phyloP scores from a whole-genome alignment of 768 basidiomycete genomes.

The Podaxis pistillaris region DNA sequence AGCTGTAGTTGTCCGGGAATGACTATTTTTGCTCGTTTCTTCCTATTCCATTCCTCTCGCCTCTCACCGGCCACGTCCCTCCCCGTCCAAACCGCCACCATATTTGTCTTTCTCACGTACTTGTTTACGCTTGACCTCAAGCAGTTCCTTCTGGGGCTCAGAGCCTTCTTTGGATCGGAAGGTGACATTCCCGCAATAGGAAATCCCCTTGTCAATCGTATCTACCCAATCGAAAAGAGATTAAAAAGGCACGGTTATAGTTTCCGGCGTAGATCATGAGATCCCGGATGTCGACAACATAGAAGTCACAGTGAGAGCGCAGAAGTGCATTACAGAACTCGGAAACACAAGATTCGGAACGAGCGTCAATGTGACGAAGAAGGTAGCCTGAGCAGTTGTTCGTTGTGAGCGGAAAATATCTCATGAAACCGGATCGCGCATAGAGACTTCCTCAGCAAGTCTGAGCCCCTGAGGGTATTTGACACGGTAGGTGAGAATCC shows the following conservation, averaged over 20 bases:
- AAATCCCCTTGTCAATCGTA: background rate
- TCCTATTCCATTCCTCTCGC: too few relatives aligned
- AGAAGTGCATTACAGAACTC: background rate
- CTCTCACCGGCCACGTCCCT: too few relatives aligned
- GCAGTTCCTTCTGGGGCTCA: too few relatives aligned
- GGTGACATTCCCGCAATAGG: too few relatives aligned
- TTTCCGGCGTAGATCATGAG: background rate
- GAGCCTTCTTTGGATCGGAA: too few relatives aligned
- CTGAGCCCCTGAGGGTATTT: background rate
- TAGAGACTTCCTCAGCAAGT: background rate
- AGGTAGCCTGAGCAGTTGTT: background rate
- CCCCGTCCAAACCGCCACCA: too few relatives aligned
- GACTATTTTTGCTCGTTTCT: too few relatives aligned
- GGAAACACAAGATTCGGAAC: background rate
- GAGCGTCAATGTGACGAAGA: background rate
- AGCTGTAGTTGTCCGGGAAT: too few relatives aligned
- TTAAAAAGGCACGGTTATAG: background rate
- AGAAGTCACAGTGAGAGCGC: background rate
- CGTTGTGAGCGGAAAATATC: background rate
- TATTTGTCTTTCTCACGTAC: too few relatives aligned
- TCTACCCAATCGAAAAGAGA: background rate
- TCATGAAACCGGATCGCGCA: background rate
- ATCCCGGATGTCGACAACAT: background rate
- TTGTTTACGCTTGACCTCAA: too few relatives aligned
- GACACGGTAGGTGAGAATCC: background rate